These are phyloP conservation scores for Trichoderma harzianum DNA, from an alignment of 2,329 filamentous ascomycete species.

Conservation along the genomic window DNA sequence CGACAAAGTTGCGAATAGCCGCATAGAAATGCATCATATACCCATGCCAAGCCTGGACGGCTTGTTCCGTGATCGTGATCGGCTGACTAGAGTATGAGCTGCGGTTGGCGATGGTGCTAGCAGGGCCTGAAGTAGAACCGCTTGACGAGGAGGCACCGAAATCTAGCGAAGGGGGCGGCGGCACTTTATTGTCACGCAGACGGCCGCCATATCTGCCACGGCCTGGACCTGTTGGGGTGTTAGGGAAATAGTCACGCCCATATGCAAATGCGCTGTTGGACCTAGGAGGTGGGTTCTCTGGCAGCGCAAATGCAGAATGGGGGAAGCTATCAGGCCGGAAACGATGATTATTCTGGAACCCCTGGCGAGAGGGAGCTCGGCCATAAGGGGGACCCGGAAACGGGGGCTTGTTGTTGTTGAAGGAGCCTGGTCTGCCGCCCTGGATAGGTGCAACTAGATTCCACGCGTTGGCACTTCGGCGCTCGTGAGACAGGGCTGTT, in stretches of 20 bases:
- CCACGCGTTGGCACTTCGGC: conserved; percentile 25
- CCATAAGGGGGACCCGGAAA: conserved; percentile 19
- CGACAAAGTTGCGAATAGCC: conserved; percentile 36
- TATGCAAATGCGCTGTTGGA: conserved; percentile 25
- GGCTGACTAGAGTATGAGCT: conserved; percentile 26
- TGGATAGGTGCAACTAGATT: conserved; percentile 22
- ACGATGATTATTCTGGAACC: conserved; percentile 19
- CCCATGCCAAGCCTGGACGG: conserved; percentile 35
- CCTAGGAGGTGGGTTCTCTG: conserved; percentile 23
- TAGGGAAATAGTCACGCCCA: conserved; percentile 28
- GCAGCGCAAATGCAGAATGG: conserved; percentile 25
- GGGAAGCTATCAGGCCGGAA: conserved; percentile 35
- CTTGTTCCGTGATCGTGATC: conserved; percentile 36
- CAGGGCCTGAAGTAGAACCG: background rate
- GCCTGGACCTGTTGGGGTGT: conserved; percentile 29
- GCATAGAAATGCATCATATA: conserved; percentile 38
- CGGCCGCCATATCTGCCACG: conserved; percentile 31
- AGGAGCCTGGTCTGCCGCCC: conserved; percentile 21
- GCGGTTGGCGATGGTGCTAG: conserved; percentile 22
- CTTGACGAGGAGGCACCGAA: conserved; percentile 18
- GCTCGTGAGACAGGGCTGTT: conserved; percentile 27
- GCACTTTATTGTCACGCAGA: conserved; percentile 26
- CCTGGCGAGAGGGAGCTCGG: conserved; percentile 23
- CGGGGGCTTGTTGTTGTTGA: conserved; percentile 17
- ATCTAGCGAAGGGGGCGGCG: conserved; percentile 17